Evolutionary conservation across 495 filamentous ascomycete genomes (phyloP), one percentile per base, ranked within the genome.

Genomic region (Penicillium angulare): DNA sequence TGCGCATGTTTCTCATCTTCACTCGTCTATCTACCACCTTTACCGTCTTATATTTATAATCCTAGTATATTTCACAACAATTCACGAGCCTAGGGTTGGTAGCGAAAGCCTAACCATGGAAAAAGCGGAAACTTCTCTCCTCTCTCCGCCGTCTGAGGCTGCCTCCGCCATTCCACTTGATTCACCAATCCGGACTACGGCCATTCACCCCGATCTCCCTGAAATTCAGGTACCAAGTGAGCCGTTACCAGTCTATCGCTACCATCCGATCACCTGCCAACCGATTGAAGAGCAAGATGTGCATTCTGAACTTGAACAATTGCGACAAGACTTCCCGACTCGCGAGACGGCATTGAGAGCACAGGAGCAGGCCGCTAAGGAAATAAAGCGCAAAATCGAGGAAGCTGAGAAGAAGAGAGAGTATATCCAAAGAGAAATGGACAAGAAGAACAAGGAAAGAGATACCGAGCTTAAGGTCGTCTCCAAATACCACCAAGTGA

Each of bases 391-490:
- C 50, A 73, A 60, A 39, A 55, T 78, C 23, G 63, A 74, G 35
- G 67, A 68, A 27, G 59, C 63, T 1, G 65, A 72, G 47, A 59
- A 58, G 48, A 76, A 74, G 53, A 66, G 62, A 39, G 70, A 72
- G 27, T 65, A 76, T 15, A 59, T 75, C 0, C 70, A 77, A 44
- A 66, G 60, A 47, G 64, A 64, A 5, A 68, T 77, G 51, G 73
- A 77, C 41, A 75, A 75, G 56, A 78, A 76, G 53, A 57, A 63
- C 23, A 75, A 73, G 43, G 72, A 75, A 47, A 56, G 70, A 15
- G 69, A 78, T 36, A 72, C 64, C 1, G 74, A 78, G 55, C 61
- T 74, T 62, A 76, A 74, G 46, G 67, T 78, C 13, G 49, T 74
- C 0, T 70, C 70, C 49, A 77, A 77, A 34, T 75, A 65, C 32